A percentile compares a stretch with the other conserved stretches of the same genome.
phyloP scores from a whole-genome alignment of 2,329 filamentous ascomycete species.

The Xylariaceae sp. region DNA sequence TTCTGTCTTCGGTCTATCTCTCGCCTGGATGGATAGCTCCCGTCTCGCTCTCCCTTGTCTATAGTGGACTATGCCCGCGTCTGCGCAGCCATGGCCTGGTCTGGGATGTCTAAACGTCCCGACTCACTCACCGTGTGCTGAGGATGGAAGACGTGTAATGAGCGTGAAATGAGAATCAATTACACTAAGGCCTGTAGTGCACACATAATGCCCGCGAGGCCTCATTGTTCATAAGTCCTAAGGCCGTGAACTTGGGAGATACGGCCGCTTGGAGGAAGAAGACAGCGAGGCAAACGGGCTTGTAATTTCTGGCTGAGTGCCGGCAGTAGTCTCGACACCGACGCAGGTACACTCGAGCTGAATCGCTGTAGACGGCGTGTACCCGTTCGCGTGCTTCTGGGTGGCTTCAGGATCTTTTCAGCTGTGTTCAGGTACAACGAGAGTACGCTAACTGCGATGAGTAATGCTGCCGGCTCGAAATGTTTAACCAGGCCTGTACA shows the following conservation, averaged over 20 bases:
- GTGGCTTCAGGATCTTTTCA: too few relatives aligned
- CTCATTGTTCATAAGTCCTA: not conserved
- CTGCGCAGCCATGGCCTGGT: constrained; percentile 8
- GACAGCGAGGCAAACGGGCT: too few relatives aligned
- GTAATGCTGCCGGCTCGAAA: too few relatives aligned
- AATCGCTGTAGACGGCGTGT: too few relatives aligned
- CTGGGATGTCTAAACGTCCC: constrained; percentile 5
- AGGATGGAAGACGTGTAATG: not conserved
- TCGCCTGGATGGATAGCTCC: constrained; percentile 8
- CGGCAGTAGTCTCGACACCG: too few relatives aligned
- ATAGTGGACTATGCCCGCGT: constrained; percentile 7
- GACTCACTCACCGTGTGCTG: not conserved
- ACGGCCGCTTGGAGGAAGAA: too few relatives aligned
- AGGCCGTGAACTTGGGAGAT: constrained; percentile 14
- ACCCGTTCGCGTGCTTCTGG: too few relatives aligned
- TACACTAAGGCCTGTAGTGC: not conserved
- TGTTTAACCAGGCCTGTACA: too few relatives aligned
- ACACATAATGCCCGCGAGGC: not conserved
- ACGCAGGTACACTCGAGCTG: too few relatives aligned
- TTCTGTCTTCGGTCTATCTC: not conserved
- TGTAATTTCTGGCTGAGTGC: too few relatives aligned
- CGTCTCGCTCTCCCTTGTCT: not conserved
- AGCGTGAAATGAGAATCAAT: not conserved
- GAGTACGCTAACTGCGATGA: too few relatives aligned
- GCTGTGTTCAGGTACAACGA: too few relatives aligned